Percentiles rank a stretch among this genome's conserved stretches.
Evolutionary conservation across 805 yeast species (phyloP).

Genomic region (Schizosaccharomyces octosporus): DNA sequence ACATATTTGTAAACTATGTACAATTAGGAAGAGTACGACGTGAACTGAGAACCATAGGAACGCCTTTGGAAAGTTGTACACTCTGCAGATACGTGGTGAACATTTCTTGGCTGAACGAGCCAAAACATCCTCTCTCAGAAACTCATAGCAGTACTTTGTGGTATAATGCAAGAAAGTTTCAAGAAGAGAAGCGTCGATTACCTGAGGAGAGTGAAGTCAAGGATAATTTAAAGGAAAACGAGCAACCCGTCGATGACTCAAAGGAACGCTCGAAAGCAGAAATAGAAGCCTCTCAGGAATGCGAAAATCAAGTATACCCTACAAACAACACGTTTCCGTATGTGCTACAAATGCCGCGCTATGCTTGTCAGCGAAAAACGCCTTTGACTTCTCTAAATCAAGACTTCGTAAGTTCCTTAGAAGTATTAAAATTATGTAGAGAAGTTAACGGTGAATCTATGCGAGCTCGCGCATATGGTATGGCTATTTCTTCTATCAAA

Average conservation of each 20-base stretch:
- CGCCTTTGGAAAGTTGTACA: background rate
- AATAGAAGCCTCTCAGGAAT: background rate
- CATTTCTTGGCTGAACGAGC: background rate
- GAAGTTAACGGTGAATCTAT: slow-evolving; percentile 5
- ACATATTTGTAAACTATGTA: background rate
- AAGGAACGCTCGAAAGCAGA: background rate
- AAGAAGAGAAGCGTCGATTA: background rate
- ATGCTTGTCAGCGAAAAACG: slow-evolving; percentile 7
- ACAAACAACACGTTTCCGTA: background rate
- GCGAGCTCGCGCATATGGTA: slow-evolving; percentile 7
- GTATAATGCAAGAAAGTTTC: background rate
- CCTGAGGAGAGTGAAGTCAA: background rate
- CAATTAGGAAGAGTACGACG: background rate
- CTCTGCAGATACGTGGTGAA: background rate
- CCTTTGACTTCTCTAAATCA: slow-evolving; percentile 6
- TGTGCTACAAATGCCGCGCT: background rate
- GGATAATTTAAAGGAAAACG: background rate
- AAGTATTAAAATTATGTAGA: slow-evolving; percentile 5
- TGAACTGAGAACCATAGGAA: background rate
- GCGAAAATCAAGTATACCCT: background rate
- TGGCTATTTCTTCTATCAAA: slow-evolving; percentile 7
- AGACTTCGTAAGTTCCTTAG: slow-evolving; percentile 2
- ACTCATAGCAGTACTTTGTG: background rate
- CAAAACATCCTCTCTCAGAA: background rate
- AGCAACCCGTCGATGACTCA: background rate